Evolutionary conservation across 164 flowering plant genomes (phyloP), one percentile per base, ranked within the genome.

Genomic region (Hamamelis virginiana): DNA sequence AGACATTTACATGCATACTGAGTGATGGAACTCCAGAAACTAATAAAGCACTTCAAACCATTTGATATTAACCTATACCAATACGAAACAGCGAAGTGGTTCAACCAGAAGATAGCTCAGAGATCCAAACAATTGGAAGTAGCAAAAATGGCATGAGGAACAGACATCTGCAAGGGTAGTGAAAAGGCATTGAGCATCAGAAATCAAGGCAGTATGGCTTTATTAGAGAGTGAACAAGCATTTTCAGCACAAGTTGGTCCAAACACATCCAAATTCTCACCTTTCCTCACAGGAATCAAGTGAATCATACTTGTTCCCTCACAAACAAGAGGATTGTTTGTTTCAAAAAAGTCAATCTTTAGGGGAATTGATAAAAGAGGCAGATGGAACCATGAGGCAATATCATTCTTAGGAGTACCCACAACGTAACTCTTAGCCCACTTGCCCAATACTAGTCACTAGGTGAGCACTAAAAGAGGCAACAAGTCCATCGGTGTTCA

Each of bases 161-260:
- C n/a, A n/a, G n/a, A 70, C 51, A 81, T 87, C 87, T 82, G 84
- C 80, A 77, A 80, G 73, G 71, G 73, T 79, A 75, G 63, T 74
- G 64, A 75, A 69, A 84, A 72, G 74, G 72, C 61, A 76, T 65
- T 61, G 78, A 72, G 64, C 80, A 78, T 82, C 80, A 81, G 80
- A 73, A 66, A 65, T 45, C 63, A 68, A 45, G 65, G 22, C 18
- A 59, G 50, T 55, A 53, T 47, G 77, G 46, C 47, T 64, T 46
- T 53, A 58, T n/a, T n/a, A 57, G n/a, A 65, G 59, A 65, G 68
- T 65, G 76, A 67, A 47, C 22, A 66, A 65, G 72, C 67, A 70
- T 22, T 65, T 16, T 27, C 72, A 67, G 73, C 74, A 27, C 68
- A 57, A 50, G 78, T 62, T 69, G 51, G 64, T 73, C 69, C 52